Conservation (phyloP, 169 alveolate species). For the Cryptosporidium ubiquitum region DNA sequence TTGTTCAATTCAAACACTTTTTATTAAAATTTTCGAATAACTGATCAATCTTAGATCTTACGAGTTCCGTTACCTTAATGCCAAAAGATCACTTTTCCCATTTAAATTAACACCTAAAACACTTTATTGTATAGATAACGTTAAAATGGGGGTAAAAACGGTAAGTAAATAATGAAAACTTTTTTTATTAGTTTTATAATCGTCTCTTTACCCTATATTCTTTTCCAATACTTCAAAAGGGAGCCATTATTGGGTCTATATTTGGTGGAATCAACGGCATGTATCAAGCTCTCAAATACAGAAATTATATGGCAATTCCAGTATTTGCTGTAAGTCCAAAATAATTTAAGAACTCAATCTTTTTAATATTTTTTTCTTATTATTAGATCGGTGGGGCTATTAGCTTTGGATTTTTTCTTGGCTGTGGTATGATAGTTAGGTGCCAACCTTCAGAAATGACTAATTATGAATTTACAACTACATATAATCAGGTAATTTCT, state of each 20-base stretch:
- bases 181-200: background rate
- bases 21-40: background rate
- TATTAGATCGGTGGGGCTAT: conserved; percentile 86
- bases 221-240: conserved; percentile 73
- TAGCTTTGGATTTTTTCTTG: conserved; percentile 88
- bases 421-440: conserved; percentile 90
- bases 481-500: background rate
- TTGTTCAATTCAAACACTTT: background rate
- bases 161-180: conserved; percentile 67
- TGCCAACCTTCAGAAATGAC: conserved; percentile 75
- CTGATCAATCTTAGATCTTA: background rate
- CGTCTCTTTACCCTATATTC: background rate
- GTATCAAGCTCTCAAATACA: conserved; percentile 85
- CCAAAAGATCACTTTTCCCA: conserved; percentile 26
- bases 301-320: conserved; percentile 85
- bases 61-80: background rate
- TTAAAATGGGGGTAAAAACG: conserved; percentile 90
- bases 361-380: background rate
- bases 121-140: conserved; percentile 86
- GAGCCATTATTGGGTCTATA: conserved; percentile 91
- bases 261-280: conserved; percentile 89
- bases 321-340: conserved; percentile 81
- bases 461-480: background rate
- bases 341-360: background rate
- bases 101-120: conserved; percentile 78